Evolutionary conservation across 2,329 filamentous ascomycete species (phyloP).

Genomic region (Ceratocystis lukuohia): DNA sequence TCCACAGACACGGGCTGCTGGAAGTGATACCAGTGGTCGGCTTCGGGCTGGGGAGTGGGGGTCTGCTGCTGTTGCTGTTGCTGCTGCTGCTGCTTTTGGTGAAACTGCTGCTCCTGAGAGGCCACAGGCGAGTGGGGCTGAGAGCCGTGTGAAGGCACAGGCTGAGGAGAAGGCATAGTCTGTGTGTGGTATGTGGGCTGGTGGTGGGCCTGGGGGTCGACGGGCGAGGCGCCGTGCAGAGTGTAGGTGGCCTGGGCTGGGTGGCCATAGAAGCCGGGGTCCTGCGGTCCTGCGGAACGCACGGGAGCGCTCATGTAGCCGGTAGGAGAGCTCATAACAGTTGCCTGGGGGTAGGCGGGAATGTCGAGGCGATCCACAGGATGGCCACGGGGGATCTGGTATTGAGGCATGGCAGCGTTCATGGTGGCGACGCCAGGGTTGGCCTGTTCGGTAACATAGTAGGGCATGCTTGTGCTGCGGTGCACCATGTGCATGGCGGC

Average conservation of each 20-base stretch:
- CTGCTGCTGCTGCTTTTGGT: slow-evolving; percentile 22
- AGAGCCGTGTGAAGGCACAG: slow-evolving; percentile 27
- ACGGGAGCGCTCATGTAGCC: slow-evolving; percentile 44
- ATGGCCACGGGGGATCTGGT: slow-evolving; percentile 39
- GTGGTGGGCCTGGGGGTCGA: slow-evolving; percentile 28
- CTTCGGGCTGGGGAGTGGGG: slow-evolving; percentile 30
- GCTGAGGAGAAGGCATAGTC: slow-evolving; percentile 25
- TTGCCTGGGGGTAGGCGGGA: slow-evolving; percentile 31
- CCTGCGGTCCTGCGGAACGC: slow-evolving; percentile 37
- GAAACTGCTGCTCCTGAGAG: slow-evolving; percentile 26
- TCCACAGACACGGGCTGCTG: slow-evolving; percentile 39
- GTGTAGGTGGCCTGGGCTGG: slow-evolving; percentile 36
- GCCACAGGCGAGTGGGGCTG: slow-evolving; percentile 26
- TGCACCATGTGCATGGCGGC: slow-evolving; percentile 34
- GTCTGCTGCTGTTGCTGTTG: slow-evolving; percentile 22
- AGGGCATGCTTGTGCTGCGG: slow-evolving; percentile 36
- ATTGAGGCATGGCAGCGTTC: slow-evolving; percentile 37
- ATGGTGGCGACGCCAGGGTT: slow-evolving; percentile 50
- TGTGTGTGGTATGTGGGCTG: slow-evolving; percentile 24
- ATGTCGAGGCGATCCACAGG: slow-evolving; percentile 36
- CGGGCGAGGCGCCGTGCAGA: slow-evolving; percentile 35
- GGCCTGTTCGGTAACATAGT: slow-evolving; percentile 48
- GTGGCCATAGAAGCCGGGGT: slow-evolving; percentile 45
- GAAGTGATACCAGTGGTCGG: slow-evolving; percentile 45
- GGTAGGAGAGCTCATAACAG: slow-evolving; percentile 43